Base-by-base conservation (phyloP, 495 filamentous ascomycete genomes). In the Recurvomyces mirabilis region DNA sequence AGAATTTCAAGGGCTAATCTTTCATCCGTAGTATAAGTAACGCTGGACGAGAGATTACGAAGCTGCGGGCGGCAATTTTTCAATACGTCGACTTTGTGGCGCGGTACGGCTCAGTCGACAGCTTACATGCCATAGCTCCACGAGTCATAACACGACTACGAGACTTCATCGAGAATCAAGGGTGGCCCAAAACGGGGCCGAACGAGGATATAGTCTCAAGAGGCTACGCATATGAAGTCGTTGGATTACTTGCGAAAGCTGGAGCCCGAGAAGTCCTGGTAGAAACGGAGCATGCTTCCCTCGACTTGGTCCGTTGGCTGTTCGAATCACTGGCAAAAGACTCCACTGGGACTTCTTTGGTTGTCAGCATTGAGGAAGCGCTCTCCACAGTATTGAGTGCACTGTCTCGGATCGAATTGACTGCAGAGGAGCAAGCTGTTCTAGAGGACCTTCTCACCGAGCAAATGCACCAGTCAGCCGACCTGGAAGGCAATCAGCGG, bases 71-170 rank as follows among this genome's bases (percentile, higher is more conserved):
- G 35, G 84, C 88, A 20, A 74, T 93, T n/a, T 88, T 96, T 56
- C 77, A 77, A 32, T 93, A 87, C 54, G 80, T 87, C 22, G 86
- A 84, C 33, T 94, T 88, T 79, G 76, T 88, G 17, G 84, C 87
- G 5, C 73, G 81, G 33, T 82, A 85, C 55, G 83, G 77, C 18
- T 74, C 76, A 10, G 60, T 64, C 7, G 67, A 65, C 13, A 70
- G 75, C 33, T 63, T 82, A 9, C 69, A 73, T 41, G 58, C 63
- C 15, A 78, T 93, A 45, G 82, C 82, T 1, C 70, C 78, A 1
- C 73, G 71, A 26, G 66, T 93, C n/a, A 74, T 94, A 18, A 64
- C 69, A 19, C 77, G 80, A 4, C 64, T 98, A 24, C 73, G 69
- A 38, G 74, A 77, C 25, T 95, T 84, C 51, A 76, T 94, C 39